Evolutionary conservation across 1,139 yeast genomes (phyloP), one percentile per base, ranked within the genome.

Genomic region (Kodamaea suecica): DNA sequence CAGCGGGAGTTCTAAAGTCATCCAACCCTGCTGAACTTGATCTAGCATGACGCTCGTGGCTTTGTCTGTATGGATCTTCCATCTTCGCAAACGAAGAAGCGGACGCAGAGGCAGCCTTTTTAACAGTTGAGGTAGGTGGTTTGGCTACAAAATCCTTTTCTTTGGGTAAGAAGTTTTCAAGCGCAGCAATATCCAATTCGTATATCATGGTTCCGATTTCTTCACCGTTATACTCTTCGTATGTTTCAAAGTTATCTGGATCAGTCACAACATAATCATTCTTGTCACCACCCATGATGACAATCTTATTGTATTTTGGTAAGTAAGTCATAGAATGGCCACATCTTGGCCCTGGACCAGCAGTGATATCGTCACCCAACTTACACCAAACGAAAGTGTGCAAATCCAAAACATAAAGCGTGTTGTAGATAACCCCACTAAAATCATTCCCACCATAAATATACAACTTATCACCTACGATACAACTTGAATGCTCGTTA

Each of bases 251-350:
- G 44, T 66, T 63, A 29, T 49, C 47, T n/a, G 63, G 59, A 39
- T 66, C 67, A 17, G 55, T 53, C 32, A 49, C 52, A 31, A 69
- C 67, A 42, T 66, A 78, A 50, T 80, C 85, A 47, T 80, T 77
- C 45, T 80, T 75, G 56, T 87, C 95, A 41, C 98, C 98, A 30
- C 98, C 98, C 85, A 94, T 82, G 15, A 92, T 78, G 17, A 90
- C 56, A 35, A 92, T 58, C 57, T 82, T 85, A 53, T 85, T 78
- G 42, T 74, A 76, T 33, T 68, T 76, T 34, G 84, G 65, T 39
- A 74, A 70, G 39, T 82, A 77, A 2, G 97, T 81, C 67, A 92
- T 69, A 7, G 96, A 79, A 59, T 92, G 98, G n/a, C 98, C 98
- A 43, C 95, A 85, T 48, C 97, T 77, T 13, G 95, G 80, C 30